Conservation (phyloP, 768 basidiomycete species). For the Boletus edulis region DNA sequence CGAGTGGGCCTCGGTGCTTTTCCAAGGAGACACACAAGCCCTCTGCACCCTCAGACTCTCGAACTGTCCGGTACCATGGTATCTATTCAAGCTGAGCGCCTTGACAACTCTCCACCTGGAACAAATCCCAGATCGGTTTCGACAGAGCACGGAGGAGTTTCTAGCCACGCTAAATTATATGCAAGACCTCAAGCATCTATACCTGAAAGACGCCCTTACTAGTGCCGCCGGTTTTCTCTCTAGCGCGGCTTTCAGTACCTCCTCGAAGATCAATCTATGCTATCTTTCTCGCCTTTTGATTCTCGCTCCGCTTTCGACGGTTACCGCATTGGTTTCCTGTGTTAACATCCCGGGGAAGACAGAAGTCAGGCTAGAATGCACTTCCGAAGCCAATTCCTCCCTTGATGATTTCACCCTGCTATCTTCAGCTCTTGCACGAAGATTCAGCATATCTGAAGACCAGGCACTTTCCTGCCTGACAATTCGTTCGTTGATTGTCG, state of each 20-base stretch:
- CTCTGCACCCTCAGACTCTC: not conserved
- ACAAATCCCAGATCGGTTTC: constrained; percentile 13
- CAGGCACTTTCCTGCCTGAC: not conserved
- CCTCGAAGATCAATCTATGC: not conserved
- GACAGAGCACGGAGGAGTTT: constrained; percentile 30
- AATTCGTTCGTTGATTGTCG: not conserved
- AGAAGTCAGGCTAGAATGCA: not conserved
- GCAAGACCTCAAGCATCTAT: constrained; percentile 32
- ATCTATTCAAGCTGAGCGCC: constrained; percentile 4
- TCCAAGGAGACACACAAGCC: not conserved
- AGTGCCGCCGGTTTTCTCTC: not conserved
- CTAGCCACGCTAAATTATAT: constrained; percentile 32
- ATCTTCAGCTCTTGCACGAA: not conserved
- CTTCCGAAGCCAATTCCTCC: not conserved
- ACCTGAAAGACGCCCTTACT: constrained; percentile 32
- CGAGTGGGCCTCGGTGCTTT: too few species aligned
- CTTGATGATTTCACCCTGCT: not conserved
- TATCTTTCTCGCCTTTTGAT: constrained; percentile 2
- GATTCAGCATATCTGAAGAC: not conserved
- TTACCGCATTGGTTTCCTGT: not conserved
- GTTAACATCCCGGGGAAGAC: constrained; percentile 1
- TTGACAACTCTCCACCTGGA: constrained; percentile 36
- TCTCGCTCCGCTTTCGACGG: constrained; percentile 3
- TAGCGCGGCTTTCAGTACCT: not conserved
- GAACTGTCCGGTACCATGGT: not conserved